These are phyloP conservation scores for Orobanche coerulescens DNA, from an alignment of 257 asterid genomes.

Conservation along the genomic window DNA sequence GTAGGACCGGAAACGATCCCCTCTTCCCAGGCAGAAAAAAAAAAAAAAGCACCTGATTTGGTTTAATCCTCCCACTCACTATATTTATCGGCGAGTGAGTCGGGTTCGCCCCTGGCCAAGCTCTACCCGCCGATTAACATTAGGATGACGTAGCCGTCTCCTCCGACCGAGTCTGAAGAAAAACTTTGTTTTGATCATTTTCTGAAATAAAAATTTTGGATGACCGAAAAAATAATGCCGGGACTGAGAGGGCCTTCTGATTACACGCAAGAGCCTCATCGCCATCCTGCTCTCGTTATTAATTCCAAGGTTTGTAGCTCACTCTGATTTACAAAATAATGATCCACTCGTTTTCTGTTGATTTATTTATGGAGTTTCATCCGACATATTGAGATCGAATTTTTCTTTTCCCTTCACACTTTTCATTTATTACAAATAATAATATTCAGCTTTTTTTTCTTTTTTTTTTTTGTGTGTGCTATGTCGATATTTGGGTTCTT, in stretches of 20 bases:
- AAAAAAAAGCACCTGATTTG: no score
- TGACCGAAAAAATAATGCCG: constrained; percentile 54
- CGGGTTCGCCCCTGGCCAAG: no score
- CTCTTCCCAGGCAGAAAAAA: no score
- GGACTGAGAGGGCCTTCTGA: constrained; percentile 77
- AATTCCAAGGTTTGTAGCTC: constrained; percentile 57
- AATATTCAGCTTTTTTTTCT: not conserved
- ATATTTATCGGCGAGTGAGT: no score
- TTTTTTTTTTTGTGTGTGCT: not conserved
- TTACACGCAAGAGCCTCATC: constrained; percentile 72
- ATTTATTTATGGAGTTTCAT: not conserved
- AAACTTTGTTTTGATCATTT: no score
- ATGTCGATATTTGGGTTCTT: not conserved
- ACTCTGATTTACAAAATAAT: not conserved
- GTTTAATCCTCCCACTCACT: no score
- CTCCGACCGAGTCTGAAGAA: no score
- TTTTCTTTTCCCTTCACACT: not conserved
- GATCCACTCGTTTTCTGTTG: not conserved
- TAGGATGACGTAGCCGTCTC: no score
- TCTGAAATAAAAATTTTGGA: not conserved
- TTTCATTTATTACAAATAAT: not conserved
- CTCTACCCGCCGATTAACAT: no score
- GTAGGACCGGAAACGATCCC: no score
- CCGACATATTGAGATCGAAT: not conserved
- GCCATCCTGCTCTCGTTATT: constrained; percentile 63